phyloP scores from a whole-genome alignment of 495 filamentous ascomycete species.

The Ramalina peruviana region DNA sequence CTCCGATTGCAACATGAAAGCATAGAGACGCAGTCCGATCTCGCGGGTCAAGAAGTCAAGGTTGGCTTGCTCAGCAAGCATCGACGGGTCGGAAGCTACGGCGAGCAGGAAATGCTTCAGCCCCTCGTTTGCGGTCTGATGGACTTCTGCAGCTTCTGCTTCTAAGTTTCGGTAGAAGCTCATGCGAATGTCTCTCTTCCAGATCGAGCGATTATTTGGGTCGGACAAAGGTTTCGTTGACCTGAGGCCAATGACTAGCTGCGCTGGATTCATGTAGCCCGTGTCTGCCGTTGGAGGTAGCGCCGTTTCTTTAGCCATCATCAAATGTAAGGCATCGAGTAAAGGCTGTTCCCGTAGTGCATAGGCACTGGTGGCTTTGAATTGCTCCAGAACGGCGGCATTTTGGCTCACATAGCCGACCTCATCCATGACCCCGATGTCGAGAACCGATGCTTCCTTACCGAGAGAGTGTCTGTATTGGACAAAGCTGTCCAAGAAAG shows the following conservation, averaged over 20 bases:
- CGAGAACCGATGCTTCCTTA: constrained; percentile 31
- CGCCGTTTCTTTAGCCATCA: neutral
- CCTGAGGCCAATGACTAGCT: constrained; percentile 7
- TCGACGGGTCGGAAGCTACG: constrained; percentile 5
- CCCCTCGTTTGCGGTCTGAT: constrained; percentile 1
- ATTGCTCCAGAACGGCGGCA: neutral
- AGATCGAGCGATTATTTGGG: constrained; percentile 11
- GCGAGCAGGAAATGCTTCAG: constrained; percentile 13
- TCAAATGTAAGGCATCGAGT: neutral
- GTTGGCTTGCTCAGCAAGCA: constrained; percentile 3
- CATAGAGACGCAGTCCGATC: constrained; percentile 22
- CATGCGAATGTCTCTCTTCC: constrained; percentile 19
- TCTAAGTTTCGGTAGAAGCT: constrained; percentile 17
- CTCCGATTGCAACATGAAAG: constrained; percentile 25
- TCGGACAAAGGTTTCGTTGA: neutral
- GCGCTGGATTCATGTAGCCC: constrained; percentile 7
- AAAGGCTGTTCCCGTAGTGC: constrained; percentile 2
- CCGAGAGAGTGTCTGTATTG: constrained; percentile 15
- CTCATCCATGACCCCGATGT: constrained; percentile 40
- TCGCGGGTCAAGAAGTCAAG: constrained; percentile 10
- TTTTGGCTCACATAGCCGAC: constrained; percentile 31
- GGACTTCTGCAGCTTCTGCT: neutral
- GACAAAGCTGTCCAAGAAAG: constrained; percentile 18
- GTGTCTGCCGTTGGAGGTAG: constrained; percentile 10
- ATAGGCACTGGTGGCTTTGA: neutral